Evolutionary conservation across 2,329 filamentous ascomycete genomes (phyloP), one percentile per base, ranked within the genome.

Genomic region (Cryoendolithus antarcticus): DNA sequence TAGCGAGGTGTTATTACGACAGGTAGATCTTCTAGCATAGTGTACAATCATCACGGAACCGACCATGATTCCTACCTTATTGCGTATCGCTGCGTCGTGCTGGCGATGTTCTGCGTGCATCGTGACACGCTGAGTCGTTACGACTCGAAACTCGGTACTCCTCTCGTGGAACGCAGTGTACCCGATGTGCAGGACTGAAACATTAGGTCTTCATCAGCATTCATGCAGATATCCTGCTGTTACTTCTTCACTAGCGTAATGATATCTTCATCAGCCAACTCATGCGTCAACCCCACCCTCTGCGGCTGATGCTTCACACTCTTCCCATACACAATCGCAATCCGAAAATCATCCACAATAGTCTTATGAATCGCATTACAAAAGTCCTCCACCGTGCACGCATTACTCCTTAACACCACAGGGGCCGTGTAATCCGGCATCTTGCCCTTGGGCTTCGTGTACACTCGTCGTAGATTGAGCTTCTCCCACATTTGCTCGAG

Each of bases 401-500:
- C 80, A 38, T 72, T 77, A 48, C 82, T 75, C 54, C 84, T 80
- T 49, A 98, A 70, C 53, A 98, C 91, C 30, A 98, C 91, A 37
- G 91, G 91, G 37, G 82, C 70, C 42, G 79, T 77, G 65, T 98
- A 98, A 63, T 98, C 91, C 10, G 91, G 91, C 63, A 86, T 72
- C 61, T 80, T 86, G 46, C 91, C 91, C 70, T 98, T 96, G 45
- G 91, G 91, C 67, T 98, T 98, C 42, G 91, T 98, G 67, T 98
- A 98, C 34, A 98, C 82, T 53, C 91, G 77, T 52, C 85, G 80
- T 44, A 98, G 72, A 56, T 82, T 85, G 53, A 98, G 74, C 63
- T 93, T 94, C 41, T 95, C 88, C 91, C 91, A 96, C 91, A 96
- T 96, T 61, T 82, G 77, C 66, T 96, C 91, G 69, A 98, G 74